Percentiles rank a stretch among this genome's conserved stretches.
Conservation (phyloP, 768 basidiomycete species). For the Boletus barrowsii region DNA sequence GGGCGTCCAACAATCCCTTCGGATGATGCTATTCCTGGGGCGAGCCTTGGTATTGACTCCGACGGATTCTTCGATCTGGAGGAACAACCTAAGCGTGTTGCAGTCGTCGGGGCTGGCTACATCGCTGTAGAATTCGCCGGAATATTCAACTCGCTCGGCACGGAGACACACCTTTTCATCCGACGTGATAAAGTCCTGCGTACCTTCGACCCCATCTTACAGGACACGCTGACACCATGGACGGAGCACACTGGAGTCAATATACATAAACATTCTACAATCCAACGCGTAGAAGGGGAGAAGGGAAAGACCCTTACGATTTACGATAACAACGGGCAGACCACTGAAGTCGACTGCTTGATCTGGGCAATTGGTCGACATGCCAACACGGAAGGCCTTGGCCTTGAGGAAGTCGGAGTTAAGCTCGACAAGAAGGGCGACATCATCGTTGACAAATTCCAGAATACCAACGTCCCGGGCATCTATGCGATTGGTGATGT, state of each 20-base stretch:
- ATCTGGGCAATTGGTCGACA: slow-evolving; percentile 95
- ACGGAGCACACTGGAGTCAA: slow-evolving; percentile 94
- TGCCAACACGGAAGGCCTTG: slow-evolving; percentile 74
- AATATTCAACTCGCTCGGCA: slow-evolving; percentile 85
- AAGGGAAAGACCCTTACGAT: slow-evolving; percentile 73
- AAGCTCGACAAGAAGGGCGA: slow-evolving; percentile 77
- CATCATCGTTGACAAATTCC: slow-evolving; percentile 86
- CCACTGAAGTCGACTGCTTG: slow-evolving; percentile 80
- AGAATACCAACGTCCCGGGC: slow-evolving; percentile 69
- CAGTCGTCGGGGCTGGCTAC: slow-evolving; percentile 94
- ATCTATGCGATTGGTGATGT: slow-evolving; percentile 91
- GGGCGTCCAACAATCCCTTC: slow-evolving; percentile 79
- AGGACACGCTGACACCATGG: slow-evolving; percentile 83
- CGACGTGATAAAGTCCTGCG: slow-evolving; percentile 87
- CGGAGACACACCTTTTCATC: slow-evolving; percentile 91
- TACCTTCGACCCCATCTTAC: slow-evolving; percentile 86
- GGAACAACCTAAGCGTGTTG: slow-evolving; percentile 89
- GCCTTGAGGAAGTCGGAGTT: slow-evolving; percentile 74
- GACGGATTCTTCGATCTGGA: slow-evolving; percentile 96
- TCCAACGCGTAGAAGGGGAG: slow-evolving; percentile 72
- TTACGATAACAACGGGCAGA: slow-evolving; percentile 69
- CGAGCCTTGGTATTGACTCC: slow-evolving; percentile 84
- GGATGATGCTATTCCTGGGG: slow-evolving; percentile 82
- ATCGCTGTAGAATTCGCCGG: slow-evolving; percentile 98
- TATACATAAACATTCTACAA: slow-evolving; percentile 74